phyloP scores from a whole-genome alignment of 108 stramenopile genomes.

The Pelagomonas calceolata region DNA sequence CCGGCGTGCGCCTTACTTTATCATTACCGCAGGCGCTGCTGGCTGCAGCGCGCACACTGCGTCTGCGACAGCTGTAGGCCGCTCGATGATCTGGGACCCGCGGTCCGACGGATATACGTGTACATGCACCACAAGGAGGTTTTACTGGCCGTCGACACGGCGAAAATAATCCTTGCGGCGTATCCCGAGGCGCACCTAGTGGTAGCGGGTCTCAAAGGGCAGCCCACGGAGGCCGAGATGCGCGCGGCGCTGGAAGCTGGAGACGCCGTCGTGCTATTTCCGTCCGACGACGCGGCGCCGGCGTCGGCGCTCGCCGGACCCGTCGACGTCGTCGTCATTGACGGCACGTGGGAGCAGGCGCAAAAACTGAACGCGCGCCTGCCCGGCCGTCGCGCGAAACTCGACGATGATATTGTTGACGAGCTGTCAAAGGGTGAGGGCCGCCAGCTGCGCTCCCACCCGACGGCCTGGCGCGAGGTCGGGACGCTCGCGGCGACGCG shows the following conservation, averaged over 20 bases:
- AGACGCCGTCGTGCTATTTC: slow-evolving; percentile 46
- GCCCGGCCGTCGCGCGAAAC: not conserved
- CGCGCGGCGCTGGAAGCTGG: slow-evolving; percentile 17
- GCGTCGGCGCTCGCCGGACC: not conserved
- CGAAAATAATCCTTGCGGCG: slow-evolving; percentile 49
- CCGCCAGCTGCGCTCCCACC: slow-evolving; percentile 52
- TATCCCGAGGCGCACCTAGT: slow-evolving; percentile 47
- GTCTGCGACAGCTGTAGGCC: slow-evolving; percentile 41
- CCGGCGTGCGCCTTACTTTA: no score
- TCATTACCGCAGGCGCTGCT: no score
- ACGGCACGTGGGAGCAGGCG: slow-evolving; percentile 61
- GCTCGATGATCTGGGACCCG: slow-evolving; percentile 8
- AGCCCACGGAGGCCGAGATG: slow-evolving; percentile 47
- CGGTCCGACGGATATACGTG: slow-evolving; percentile 45
- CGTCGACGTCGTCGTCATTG: slow-evolving; percentile 50
- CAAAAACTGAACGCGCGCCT: slow-evolving; percentile 37
- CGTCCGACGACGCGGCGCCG: slow-evolving; percentile 38
- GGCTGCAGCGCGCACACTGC: slow-evolving; percentile 56
- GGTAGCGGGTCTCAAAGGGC: slow-evolving; percentile 47
- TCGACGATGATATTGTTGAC: slow-evolving; percentile 5
- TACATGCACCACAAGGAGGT: slow-evolving; percentile 66
- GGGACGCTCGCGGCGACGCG: slow-evolving; percentile 52
- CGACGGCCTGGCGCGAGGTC: slow-evolving; percentile 51
- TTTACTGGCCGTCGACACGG: slow-evolving; percentile 53
- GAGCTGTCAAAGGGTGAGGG: slow-evolving; percentile 9